These are phyloP conservation scores for Hymenotorrendiella dingleyae DNA, from an alignment of 2,329 filamentous ascomycete genomes.

Conservation along the genomic window DNA sequence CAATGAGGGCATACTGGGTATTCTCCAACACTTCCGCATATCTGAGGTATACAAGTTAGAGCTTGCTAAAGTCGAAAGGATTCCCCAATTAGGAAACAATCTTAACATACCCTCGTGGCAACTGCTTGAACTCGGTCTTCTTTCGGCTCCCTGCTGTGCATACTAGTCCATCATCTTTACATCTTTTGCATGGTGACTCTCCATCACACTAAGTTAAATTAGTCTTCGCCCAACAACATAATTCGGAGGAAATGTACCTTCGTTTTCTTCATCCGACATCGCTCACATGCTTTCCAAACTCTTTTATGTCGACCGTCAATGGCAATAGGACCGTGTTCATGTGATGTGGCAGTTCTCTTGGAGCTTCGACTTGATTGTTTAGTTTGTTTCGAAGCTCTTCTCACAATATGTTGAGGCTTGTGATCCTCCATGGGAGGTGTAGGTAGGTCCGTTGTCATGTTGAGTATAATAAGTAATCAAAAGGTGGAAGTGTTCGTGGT, in stretches of 20 bases:
- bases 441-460: conserved; percentile 15
- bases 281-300: conserved; percentile 62
- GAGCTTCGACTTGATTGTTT: conserved; percentile 16
- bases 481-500: background rate
- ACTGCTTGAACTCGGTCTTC: conserved; percentile 64
- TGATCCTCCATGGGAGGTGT: conserved; percentile 19
- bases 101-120: conserved; percentile 50
- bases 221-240: conserved; percentile 1
- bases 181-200: conserved; percentile 60
- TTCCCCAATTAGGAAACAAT: too few species aligned
- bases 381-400: conserved; percentile 19
- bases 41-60: conserved; percentile 31
- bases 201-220: conserved; percentile 49
- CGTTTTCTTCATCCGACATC: conserved; percentile 65
- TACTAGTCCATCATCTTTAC: conserved; percentile 59
- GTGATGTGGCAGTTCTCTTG: conserved; percentile 15
- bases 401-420: conserved; percentile 13
- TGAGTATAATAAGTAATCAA: background rate
- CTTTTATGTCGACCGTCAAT: conserved; percentile 54
- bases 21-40: conserved; percentile 62
- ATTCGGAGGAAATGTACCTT: conserved; percentile 40
- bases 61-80: background rate
- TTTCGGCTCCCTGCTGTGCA: conserved; percentile 59
- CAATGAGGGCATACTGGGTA: conserved; percentile 58
- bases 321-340: conserved; percentile 35